Evolutionary conservation across 805 yeast species (phyloP), one percentile per base, ranked within the genome.

Genomic region (Metschnikowia henanensis): DNA sequence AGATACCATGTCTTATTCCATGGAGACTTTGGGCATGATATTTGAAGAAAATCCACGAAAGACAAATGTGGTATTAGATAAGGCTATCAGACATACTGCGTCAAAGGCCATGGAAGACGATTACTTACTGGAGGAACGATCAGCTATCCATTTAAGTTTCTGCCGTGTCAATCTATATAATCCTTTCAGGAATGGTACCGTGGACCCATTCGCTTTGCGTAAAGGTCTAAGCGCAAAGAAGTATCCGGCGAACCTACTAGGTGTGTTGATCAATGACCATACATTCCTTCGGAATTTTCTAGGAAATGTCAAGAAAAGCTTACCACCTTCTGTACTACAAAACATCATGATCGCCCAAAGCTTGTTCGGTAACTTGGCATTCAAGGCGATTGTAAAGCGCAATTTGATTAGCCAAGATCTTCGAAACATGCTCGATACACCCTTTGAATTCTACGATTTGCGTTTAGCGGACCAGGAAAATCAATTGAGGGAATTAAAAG

Each of bases 201-300:
- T 21, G 6, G 53, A 51, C 15, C 55, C 55, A 2, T 42, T 51
- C 6, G 33, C 43, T 13, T 19, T 51, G n/a, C 35, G 46, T 8
- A 41, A 47, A 23, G 52, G 50, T 2, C 29, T 50, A 25, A 45
- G 43, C 29, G 40, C 48, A 30, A 31, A 39, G n/a, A 39, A 30
- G 18, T 30, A 39, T 20, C 52, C 51, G 8, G 20, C 33, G 13
- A 50, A 49, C 29, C 34, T 39, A 10, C 35, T 50, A 3, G 21
- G 43, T 3, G 31, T 32, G 7, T 41, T 49, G 41, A n/a, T 50
- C 1, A 37, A 50, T 15, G 48, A 50, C 31, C 25, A 31, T 6
- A 30, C 22, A 6, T 48, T 51, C 1, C 21, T 49, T 13, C 15
- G 7, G 13, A 30, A 13, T 4, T 51, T 51, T 25, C 30, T 50